Conservation (phyloP, 2,329 filamentous ascomycete genomes). For the Seiridium unicorne region DNA sequence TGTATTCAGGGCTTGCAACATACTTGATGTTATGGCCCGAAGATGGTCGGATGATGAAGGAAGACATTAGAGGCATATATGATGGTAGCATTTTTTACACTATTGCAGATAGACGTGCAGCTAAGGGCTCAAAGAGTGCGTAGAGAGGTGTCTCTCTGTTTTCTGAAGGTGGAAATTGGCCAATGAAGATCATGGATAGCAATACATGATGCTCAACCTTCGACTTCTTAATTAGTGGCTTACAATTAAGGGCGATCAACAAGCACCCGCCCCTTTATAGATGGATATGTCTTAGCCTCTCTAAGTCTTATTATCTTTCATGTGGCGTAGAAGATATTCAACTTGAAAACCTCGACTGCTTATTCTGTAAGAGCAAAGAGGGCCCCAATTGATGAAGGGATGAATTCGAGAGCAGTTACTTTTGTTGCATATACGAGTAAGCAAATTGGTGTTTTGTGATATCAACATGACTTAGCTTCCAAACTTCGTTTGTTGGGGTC, state of each 20-base stretch:
- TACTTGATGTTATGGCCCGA: conserved; percentile 54
- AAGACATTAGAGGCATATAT: conserved; percentile 52
- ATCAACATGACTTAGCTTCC: not conserved
- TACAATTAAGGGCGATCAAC: too few relatives aligned
- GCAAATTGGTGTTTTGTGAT: not conserved
- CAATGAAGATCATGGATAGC: too few relatives aligned
- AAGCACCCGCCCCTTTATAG: too few relatives aligned
- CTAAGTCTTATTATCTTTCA: too few relatives aligned
- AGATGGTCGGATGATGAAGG: conserved; percentile 55
- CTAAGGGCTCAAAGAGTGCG: conserved; percentile 3
- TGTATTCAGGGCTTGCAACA: conserved; percentile 27
- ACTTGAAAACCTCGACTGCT: not conserved
- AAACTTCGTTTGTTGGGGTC: not conserved
- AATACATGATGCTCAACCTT: too few relatives aligned
- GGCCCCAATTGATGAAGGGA: not conserved
- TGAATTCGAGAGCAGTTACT: not conserved
- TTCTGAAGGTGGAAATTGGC: too few relatives aligned
- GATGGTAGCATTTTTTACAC: conserved; percentile 51
- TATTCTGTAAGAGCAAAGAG: not conserved
- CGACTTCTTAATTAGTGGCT: too few relatives aligned
- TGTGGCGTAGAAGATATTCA: too few relatives aligned
- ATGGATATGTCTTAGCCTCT: too few relatives aligned
- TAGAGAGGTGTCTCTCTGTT: not conserved
- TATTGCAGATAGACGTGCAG: conserved; percentile 26
- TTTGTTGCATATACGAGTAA: not conserved